Base-by-base conservation (phyloP, 176 grass and related monocot species). In the Elymus sibiricus region DNA sequence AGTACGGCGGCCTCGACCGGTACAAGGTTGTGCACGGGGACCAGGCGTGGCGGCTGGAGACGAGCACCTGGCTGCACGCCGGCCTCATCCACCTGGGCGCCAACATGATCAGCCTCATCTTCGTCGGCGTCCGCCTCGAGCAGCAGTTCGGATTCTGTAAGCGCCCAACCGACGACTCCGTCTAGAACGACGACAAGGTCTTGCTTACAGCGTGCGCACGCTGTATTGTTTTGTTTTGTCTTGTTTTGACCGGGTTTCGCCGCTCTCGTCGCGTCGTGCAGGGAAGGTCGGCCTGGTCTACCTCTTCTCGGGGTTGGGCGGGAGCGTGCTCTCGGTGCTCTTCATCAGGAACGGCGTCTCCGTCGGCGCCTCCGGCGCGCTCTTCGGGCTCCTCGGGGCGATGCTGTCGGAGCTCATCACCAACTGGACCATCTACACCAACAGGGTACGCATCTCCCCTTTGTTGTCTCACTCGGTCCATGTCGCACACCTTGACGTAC, bases 91-190 rank as follows among this genome's bases (percentile, higher is more conserved):
- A 98, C 89, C 87, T 98, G 27, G 74, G 92, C 69, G 86, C 75
- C 19, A 98, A 95, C 80, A 95, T 94, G 91, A 87, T 94, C 79
- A 90, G 93, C 79, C 91, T 95, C 79, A 34, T 95, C 71, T 89
- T 94, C 80, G 90, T 98, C 39, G 96, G 93, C 58, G 73, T 94
- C 81, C 93, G 89, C 37, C 93, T 98, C 15, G 96, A 98, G 84
- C 90, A 94, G 83, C 93, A 98, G 62, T 98, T 98, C 40, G 96
- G 96, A 94, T 98, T 91, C 80, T 84, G 96, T 98, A 84, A 92
- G 89, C 70, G 19, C 43, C 21, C 22, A 4, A 12, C 14, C 26
- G 56, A 80, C 34, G 40, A 7, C 32, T 43, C 13, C 26, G 71
- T 77, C 74, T 21, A 27, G 55, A 58, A 58, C 55, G 55, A 10